Conservation (phyloP, 352 stramenopile species). For the Globisporangium spinosum region DNA sequence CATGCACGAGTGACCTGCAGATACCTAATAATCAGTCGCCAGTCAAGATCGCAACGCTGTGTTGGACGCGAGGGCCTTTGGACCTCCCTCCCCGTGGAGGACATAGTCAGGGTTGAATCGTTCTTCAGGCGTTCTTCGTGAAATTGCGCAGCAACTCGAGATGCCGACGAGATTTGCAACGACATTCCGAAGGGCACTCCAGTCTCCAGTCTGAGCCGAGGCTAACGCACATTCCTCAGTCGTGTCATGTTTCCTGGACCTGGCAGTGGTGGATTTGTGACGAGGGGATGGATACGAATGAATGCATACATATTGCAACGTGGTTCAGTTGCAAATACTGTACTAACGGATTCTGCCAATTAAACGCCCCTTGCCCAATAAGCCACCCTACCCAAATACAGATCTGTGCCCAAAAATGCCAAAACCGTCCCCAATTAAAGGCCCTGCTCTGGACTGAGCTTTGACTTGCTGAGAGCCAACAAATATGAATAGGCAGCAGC, state of each 20-base stretch:
- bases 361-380: no score
- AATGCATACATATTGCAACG: background rate
- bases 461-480: no score
- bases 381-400: no score
- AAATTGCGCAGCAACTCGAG: background rate
- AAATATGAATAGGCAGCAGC: no score
- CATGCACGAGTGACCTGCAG: background rate
- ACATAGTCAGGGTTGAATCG: conserved; percentile 1
- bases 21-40: no score
- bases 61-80: background rate
- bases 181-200: background rate
- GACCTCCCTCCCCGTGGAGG: background rate
- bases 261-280: background rate
- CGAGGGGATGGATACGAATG: background rate
- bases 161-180: background rate
- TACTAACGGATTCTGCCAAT: no score
- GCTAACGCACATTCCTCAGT: background rate
- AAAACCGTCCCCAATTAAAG: no score
- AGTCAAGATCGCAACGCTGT: background rate
- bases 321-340: background rate
- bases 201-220: background rate
- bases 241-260: background rate
- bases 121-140: background rate
- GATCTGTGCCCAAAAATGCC: no score
- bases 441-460: no score